Evolutionary conservation across 140 eudicot genomes (phyloP).

Genomic region (Stevia rebaudiana): DNA sequence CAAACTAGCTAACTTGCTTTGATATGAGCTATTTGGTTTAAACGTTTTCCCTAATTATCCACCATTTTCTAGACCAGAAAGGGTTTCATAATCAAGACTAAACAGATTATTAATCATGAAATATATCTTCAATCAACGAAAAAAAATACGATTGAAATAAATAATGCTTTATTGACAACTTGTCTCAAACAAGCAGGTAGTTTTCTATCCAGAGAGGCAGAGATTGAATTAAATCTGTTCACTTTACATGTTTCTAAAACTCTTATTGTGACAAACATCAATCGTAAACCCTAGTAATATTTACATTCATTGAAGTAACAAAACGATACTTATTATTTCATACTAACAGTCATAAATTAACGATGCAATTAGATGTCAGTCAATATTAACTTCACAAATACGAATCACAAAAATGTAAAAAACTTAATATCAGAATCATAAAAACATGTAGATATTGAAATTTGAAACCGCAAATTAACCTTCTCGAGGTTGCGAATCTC

Average conservation of each 20-base stretch:
- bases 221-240: no score
- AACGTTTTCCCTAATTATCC: no score
- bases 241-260: neutral
- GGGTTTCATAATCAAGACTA: no score
- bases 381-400: neutral
- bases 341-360: neutral
- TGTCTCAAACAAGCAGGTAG: no score
- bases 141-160: no score
- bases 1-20: no score
- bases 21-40: no score
- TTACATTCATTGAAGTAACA: neutral
- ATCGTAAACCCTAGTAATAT: neutral
- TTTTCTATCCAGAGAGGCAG: no score
- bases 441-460: neutral
- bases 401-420: neutral
- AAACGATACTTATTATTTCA: neutral
- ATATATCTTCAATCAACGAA: no score
- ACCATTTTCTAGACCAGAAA: no score
- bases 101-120: no score
- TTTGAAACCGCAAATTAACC: constrained; percentile 14
- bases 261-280: neutral
- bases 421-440: neutral
- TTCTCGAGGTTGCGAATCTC: constrained; percentile 55
- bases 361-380: neutral
- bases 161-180: no score